Evolutionary conservation across 2,329 filamentous ascomycete genomes (phyloP), one percentile per base, ranked within the genome.

Genomic region (Calonectria hawksworthii): DNA sequence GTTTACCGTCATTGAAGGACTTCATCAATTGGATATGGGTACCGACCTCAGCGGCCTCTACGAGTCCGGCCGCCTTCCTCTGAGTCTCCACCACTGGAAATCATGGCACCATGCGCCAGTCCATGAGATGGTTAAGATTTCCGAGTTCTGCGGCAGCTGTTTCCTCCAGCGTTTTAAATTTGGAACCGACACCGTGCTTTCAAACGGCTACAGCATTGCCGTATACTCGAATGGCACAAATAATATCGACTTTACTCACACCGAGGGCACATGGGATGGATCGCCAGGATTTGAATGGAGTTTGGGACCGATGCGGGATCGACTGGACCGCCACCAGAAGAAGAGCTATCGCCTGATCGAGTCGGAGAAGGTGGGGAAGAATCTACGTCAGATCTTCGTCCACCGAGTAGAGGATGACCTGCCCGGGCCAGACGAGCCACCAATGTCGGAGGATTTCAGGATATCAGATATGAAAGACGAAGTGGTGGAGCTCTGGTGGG

Each of bases 61-160:
- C 81, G 91, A 93, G 83, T 87, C 88, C 2, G 90, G 90, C 1
- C 83, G 87, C 30, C 83, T 85, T n/a, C 88, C 90, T 0, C 83
- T 92, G 16, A 91, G 88, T 65, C 84, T 93, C 9, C 91, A 93
- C 80, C 91, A 93, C 84, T 93, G 91, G 90, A 92, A 92, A 81
- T 90, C 87, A 16, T 92, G 91, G 90, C 91, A 91, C 82, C 79
- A 86, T 11, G 86, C 85, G 32, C 88, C 88, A 1, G 83, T 92
- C 52, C 86, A 87, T 61, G 85, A 87, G 72, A 89, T 92, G 84
- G 86, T 88, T 38, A 83, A 85, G 50, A 84, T 90, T 16, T 83
- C 87, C 9, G 81, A 86, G 13, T 80, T 91, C n/a, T 93, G 91
- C 77, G 91, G 91, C 7, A 88, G 89, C 63, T 93, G 91, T 73